A percentile compares a stretch with the other conserved stretches of the same genome.
These are phyloP conservation scores for Colletotrichum sansevieriae DNA, from an alignment of 2,329 filamentous ascomycete genomes.

Conservation along the genomic window DNA sequence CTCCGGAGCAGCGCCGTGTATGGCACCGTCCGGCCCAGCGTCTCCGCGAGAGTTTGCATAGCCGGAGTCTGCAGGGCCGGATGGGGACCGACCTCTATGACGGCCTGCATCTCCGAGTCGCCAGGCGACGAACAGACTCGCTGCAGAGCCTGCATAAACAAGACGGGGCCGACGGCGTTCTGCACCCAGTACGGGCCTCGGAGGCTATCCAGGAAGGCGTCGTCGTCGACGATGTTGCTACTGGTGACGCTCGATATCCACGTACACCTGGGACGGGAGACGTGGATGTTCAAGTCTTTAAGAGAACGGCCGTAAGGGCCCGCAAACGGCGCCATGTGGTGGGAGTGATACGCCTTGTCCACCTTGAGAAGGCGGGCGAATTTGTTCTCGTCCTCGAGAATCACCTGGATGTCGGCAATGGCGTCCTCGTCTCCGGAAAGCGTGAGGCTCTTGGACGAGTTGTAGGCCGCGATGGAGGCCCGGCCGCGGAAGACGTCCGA, in stretches of 20 bases:
- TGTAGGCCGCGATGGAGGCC: slow-evolving; percentile 44
- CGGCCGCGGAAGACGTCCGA: slow-evolving; percentile 36
- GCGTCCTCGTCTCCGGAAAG: slow-evolving; percentile 21
- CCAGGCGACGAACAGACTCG: not conserved
- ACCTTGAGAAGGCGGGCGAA: not conserved
- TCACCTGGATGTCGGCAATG: not conserved
- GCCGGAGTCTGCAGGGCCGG: too few relatives aligned
- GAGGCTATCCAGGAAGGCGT: not conserved
- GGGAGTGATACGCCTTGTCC: not conserved
- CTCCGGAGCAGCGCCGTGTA: too few relatives aligned
- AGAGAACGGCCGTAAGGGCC: not conserved
- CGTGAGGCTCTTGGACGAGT: slow-evolving; percentile 44
- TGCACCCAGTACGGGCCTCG: not conserved
- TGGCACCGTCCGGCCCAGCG: too few relatives aligned
- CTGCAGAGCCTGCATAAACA: not conserved
- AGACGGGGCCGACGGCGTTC: not conserved
- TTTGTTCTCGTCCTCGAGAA: not conserved
- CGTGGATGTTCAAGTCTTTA: not conserved
- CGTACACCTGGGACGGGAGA: not conserved
- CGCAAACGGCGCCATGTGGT: not conserved
- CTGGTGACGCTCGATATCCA: slow-evolving; percentile 2
- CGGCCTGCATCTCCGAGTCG: too few relatives aligned
- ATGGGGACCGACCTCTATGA: too few relatives aligned
- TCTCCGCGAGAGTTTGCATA: too few relatives aligned
- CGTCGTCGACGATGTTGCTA: not conserved